Evolutionary conservation across 305 asterid genomes (phyloP).

Genomic region (Coffea humblotiana): DNA sequence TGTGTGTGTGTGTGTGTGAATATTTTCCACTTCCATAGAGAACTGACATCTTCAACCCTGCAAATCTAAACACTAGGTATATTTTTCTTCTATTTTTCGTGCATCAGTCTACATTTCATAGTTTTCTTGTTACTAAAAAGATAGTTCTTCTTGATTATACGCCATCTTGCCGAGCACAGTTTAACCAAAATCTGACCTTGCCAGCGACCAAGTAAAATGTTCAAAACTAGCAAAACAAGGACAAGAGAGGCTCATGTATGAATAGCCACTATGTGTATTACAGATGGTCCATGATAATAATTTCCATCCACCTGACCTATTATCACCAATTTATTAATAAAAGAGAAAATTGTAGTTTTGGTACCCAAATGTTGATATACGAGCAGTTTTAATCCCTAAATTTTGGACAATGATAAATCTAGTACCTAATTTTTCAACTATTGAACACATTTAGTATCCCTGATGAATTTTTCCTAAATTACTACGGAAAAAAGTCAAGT

Average conservation of each 20-base stretch:
- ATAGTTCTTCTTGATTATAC: background rate
- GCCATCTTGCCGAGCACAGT: background rate
- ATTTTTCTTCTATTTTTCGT: too few relatives aligned
- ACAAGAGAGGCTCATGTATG: background rate
- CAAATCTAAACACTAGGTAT: too few relatives aligned
- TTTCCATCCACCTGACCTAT: slow-evolving; percentile 4
- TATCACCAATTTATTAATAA: background rate
- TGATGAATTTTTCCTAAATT: too few relatives aligned
- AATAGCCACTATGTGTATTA: background rate
- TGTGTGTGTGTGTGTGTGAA: background rate
- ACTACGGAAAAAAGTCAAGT: too few relatives aligned
- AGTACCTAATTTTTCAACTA: too few relatives aligned
- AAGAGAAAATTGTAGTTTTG: too few relatives aligned
- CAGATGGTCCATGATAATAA: background rate
- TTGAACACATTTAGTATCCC: too few relatives aligned
- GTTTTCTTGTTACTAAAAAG: background rate
- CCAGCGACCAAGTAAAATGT: background rate
- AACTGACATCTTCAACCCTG: too few relatives aligned
- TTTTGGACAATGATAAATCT: too few relatives aligned
- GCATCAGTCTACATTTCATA: background rate
- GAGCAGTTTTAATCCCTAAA: too few relatives aligned
- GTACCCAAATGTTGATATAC: too few relatives aligned
- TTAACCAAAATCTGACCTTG: background rate
- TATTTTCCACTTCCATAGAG: background rate
- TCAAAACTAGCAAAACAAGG: background rate